Percentiles rank a stretch among this genome's conserved stretches.
These are phyloP conservation scores for Suillus alpinus DNA, from an alignment of 768 basidiomycete species.

Conservation along the genomic window DNA sequence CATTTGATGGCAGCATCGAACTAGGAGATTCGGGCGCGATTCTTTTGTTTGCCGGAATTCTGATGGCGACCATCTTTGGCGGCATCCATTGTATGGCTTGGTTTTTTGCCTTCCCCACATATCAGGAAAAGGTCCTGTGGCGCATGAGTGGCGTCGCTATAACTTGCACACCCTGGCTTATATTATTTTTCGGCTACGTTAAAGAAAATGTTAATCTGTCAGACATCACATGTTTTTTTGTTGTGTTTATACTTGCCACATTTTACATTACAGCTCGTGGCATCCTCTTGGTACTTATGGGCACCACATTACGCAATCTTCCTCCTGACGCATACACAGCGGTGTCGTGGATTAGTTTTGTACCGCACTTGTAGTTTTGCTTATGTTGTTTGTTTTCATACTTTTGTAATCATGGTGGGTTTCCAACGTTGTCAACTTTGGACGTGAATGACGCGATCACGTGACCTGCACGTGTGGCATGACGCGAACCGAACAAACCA, in stretches of 20 bases:
- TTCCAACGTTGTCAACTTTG: too few relatives aligned
- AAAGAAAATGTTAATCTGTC: too few relatives aligned
- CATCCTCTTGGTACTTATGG: not conserved
- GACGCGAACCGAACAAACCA: slow-evolving; percentile 2
- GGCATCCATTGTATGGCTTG: slow-evolving; percentile 26
- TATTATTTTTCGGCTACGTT: too few relatives aligned
- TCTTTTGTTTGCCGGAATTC: not conserved
- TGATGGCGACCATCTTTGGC: slow-evolving; percentile 21
- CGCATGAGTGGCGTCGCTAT: slow-evolving; percentile 14
- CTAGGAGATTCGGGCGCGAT: too few relatives aligned
- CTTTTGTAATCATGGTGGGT: not conserved
- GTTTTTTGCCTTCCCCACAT: slow-evolving; percentile 20
- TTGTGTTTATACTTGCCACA: too few relatives aligned
- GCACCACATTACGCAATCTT: not conserved
- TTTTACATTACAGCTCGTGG: not conserved
- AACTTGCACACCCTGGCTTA: not conserved
- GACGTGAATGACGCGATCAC: not conserved
- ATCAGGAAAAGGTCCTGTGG: slow-evolving; percentile 19
- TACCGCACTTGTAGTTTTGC: not conserved
- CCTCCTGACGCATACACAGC: not conserved
- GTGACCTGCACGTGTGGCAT: not conserved
- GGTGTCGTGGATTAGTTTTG: not conserved
- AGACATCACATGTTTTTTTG: too few relatives aligned
- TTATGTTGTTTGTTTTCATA: too few relatives aligned
- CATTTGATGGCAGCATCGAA: not conserved